Percentiles rank a stretch among this genome's conserved stretches.
phyloP scores from a whole-genome alignment of 352 stramenopile genomes.

The Phytopythium oedochilum region DNA sequence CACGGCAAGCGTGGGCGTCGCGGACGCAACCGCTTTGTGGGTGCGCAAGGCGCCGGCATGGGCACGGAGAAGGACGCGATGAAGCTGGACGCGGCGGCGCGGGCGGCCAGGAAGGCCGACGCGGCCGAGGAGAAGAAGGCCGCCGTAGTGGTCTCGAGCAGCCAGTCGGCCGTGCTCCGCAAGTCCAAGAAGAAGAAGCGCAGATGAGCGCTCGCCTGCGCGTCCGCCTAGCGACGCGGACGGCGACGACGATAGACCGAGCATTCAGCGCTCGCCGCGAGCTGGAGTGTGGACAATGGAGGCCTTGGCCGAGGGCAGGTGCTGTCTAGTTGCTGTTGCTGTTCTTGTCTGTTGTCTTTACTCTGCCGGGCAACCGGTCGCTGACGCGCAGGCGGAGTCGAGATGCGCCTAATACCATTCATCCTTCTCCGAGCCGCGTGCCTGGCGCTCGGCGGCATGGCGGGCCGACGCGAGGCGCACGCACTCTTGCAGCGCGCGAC shows the following conservation, averaged over 20 bases:
- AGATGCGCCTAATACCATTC: not conserved
- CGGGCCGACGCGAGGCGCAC: not conserved
- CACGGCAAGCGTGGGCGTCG: conserved; percentile 69
- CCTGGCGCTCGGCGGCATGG: not conserved
- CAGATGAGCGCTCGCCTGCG: conserved; percentile 29
- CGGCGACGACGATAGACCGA: not conserved
- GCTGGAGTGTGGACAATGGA: not conserved
- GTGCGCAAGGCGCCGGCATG: conserved; percentile 74
- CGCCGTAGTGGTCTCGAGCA: conserved; percentile 47
- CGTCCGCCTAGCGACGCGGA: not conserved
- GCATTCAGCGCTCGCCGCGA: not conserved
- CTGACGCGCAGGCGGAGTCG: not conserved
- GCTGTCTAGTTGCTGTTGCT: conserved; percentile 3
- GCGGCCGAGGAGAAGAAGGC: conserved; percentile 45
- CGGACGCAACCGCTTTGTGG: conserved; percentile 79
- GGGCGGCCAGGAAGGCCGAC: conserved; percentile 62
- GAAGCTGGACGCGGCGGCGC: conserved; percentile 77
- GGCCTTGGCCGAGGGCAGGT: not conserved
- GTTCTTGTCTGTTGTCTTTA: not conserved
- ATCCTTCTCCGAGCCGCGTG: not conserved
- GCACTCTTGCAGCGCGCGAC: too few relatives aligned
- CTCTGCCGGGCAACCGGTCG: not conserved
- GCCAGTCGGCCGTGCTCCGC: conserved; percentile 53
- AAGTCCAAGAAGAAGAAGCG: conserved; percentile 87
- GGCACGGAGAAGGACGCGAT: conserved; percentile 75